phyloP scores from a whole-genome alignment of 768 basidiomycete species.

The Boletus subcaerulescens region DNA sequence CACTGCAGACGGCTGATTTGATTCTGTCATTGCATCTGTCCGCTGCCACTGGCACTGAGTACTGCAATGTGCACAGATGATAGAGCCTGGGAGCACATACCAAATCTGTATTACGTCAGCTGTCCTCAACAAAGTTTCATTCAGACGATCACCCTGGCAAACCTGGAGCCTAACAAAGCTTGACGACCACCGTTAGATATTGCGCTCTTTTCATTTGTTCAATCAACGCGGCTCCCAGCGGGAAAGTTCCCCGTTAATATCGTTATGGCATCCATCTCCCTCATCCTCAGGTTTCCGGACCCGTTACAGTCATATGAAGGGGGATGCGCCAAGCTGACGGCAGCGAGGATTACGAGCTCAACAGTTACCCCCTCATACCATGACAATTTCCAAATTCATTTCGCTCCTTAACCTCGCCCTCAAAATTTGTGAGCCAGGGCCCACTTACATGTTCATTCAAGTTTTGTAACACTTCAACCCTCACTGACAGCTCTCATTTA shows the following conservation, averaged over 20 bases:
- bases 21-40: constrained; percentile 25
- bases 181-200: constrained; percentile 15
- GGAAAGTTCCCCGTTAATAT: constrained; percentile 28
- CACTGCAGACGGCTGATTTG: constrained; percentile 21
- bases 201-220: constrained; percentile 6
- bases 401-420: constrained; percentile 16
- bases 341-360: constrained; percentile 17
- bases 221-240: constrained; percentile 7
- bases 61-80: constrained; percentile 4
- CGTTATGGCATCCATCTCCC: constrained; percentile 28
- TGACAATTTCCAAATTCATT: constrained; percentile 22
- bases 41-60: constrained; percentile 1
- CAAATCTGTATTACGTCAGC: constrained; percentile 23
- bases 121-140: constrained; percentile 12
- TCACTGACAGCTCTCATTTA: constrained; percentile 30
- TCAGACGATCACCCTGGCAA: constrained; percentile 22
- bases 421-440: constrained; percentile 26
- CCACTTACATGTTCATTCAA: constrained; percentile 19
- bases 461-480: constrained; percentile 26
- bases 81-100: constrained; percentile 15
- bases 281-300: constrained; percentile 15
- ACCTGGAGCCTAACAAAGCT: constrained; percentile 12
- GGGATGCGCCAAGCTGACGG: constrained; percentile 24
- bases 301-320: constrained; percentile 36
- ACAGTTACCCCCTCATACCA: constrained; percentile 8